Conservation (phyloP, 345 rosid genomes). For the Tarenaya hassleriana region DNA sequence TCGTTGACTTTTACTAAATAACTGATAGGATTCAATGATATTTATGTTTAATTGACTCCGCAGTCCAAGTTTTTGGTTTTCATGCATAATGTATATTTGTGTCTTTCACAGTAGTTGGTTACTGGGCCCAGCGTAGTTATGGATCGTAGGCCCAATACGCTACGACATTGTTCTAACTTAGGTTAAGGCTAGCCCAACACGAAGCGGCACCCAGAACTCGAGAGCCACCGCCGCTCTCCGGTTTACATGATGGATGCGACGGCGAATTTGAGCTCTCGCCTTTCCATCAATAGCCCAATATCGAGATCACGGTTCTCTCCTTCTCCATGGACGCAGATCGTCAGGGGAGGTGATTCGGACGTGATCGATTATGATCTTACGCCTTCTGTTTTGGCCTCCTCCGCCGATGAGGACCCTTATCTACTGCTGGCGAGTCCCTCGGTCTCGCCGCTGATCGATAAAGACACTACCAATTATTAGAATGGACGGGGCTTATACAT, state of each 20-base stretch:
- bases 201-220: too few relatives aligned
- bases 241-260: slow-evolving; percentile 20
- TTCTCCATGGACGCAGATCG: slow-evolving; percentile 13
- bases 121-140: too few relatives aligned
- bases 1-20: too few relatives aligned
- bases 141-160: too few relatives aligned
- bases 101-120: too few relatives aligned
- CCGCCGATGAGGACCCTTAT: not conserved
- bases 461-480: not conserved
- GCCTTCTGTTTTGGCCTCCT: not conserved
- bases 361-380: slow-evolving; percentile 1
- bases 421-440: not conserved
- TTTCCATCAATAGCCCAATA: not conserved
- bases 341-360: slow-evolving; percentile 3
- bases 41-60: too few relatives aligned
- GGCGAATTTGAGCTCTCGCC: slow-evolving; percentile 9
- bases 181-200: too few relatives aligned
- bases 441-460: not conserved
- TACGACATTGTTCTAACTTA: slow-evolving; percentile 5
- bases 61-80: too few relatives aligned
- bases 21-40: too few relatives aligned
- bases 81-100: too few relatives aligned
- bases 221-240: not conserved
- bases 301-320: slow-evolving; percentile 19
- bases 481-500: too few relatives aligned